Conservation (phyloP, 2,329 filamentous ascomycete species). For the Aspergillus tubingensis region DNA sequence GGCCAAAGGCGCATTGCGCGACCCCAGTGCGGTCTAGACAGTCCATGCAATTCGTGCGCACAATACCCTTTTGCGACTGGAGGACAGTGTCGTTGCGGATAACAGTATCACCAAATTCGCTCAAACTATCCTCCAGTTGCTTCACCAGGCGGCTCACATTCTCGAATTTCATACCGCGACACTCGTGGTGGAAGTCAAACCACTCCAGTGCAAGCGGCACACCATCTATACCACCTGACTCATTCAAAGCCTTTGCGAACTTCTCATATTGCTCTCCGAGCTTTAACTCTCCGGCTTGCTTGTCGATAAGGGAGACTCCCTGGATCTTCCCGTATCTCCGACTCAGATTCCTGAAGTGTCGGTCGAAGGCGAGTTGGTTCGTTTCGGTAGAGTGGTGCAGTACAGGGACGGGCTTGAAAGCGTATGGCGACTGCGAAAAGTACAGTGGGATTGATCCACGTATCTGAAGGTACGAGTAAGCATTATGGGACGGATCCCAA, state of each 20-base stretch:
- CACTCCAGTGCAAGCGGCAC: conserved; percentile 73
- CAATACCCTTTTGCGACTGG: conserved; percentile 67
- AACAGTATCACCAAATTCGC: conserved; percentile 71
- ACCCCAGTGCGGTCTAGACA: conserved; percentile 96
- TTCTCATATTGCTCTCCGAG: conserved; percentile 78
- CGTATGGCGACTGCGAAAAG: conserved; percentile 93
- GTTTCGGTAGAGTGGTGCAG: conserved; percentile 77
- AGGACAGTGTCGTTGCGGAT: conserved; percentile 47
- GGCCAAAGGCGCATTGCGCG: conserved; percentile 86
- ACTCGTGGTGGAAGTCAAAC: conserved; percentile 95
- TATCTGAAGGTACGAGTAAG: conserved; percentile 83
- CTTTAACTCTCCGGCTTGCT: conserved; percentile 76
- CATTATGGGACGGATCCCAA: conserved; percentile 63
- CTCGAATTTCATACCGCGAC: conserved; percentile 96
- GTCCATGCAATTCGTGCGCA: conserved; percentile 99
- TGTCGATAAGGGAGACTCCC: conserved; percentile 83
- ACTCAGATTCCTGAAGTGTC: conserved; percentile 72
- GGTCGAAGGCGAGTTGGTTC: conserved; percentile 75
- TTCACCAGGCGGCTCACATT: conserved; percentile 82
- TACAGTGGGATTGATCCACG: conserved; percentile 91
- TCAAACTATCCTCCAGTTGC: conserved; percentile 66
- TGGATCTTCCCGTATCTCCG: conserved; percentile 75
- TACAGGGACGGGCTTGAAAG: conserved; percentile 81
- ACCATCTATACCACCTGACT: conserved; percentile 56
- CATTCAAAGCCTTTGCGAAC: conserved; percentile 67